Conservation (phyloP, 345 rosid species). For the Corchorus olitorius region DNA sequence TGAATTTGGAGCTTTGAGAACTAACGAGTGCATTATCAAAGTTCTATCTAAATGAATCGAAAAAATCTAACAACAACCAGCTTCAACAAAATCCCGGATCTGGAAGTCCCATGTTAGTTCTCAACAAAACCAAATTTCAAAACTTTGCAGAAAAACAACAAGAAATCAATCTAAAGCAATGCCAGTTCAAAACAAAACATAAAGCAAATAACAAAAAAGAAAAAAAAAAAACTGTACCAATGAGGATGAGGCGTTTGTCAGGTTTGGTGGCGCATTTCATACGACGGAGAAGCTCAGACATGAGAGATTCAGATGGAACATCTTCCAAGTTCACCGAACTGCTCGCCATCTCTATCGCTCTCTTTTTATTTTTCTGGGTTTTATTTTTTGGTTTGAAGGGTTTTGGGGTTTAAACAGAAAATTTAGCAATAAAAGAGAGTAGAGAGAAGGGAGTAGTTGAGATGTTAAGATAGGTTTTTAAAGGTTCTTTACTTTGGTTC, state of each 20-base stretch:
- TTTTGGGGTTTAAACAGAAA: background rate
- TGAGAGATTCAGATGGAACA: constrained; percentile 74
- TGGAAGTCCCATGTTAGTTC: background rate
- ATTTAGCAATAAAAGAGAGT: no score
- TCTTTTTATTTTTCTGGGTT: background rate
- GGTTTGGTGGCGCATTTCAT: constrained; percentile 87
- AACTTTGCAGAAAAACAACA: background rate
- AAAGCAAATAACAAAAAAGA: background rate
- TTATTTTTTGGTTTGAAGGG: background rate
- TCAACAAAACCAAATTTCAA: background rate
- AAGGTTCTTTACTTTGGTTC: background rate
- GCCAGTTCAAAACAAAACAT: background rate
- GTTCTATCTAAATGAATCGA: constrained; percentile 6
- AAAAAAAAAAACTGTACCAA: constrained; percentile 45
- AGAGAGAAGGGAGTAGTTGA: background rate
- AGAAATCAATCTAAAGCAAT: background rate
- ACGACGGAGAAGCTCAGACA: constrained; percentile 94
- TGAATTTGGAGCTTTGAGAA: background rate
- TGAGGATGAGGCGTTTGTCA: constrained; percentile 89
- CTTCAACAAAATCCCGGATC: constrained; percentile 11
- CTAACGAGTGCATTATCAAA: background rate
- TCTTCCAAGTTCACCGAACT: constrained; percentile 67
- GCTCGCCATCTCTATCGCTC: constrained; percentile 44
- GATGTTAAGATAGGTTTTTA: background rate
- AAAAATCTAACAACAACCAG: background rate